These are phyloP conservation scores for Stereum hirsutum DNA, from an alignment of 1,284 basidiomycete genomes.

Conservation along the genomic window DNA sequence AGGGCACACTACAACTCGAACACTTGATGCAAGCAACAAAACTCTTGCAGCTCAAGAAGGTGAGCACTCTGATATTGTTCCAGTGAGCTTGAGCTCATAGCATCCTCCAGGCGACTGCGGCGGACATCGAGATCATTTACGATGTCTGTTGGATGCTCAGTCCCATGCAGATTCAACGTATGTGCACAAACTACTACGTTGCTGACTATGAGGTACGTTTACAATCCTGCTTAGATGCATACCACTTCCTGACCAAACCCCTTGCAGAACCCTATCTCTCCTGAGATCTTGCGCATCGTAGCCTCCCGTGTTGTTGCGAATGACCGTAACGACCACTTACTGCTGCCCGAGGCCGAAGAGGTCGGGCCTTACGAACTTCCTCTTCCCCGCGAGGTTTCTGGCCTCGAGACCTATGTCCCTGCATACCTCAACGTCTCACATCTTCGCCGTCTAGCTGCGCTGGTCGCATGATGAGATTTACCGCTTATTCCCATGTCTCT, in stretches of 20 bases:
- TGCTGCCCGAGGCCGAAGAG: slow-evolving; percentile 93
- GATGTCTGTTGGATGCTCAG: slow-evolving; percentile 99
- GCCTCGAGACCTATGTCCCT: slow-evolving; percentile 82
- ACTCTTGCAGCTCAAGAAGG: slow-evolving; percentile 97
- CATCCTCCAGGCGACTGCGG: slow-evolving; percentile 64
- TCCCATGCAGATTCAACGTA: slow-evolving; percentile 98
- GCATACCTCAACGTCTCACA: slow-evolving; percentile 82
- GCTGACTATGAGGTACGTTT: slow-evolving; percentile 86
- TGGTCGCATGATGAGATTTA: slow-evolving; percentile 71
- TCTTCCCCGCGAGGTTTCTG: slow-evolving; percentile 79
- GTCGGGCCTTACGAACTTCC: slow-evolving; percentile 89
- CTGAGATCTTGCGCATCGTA: slow-evolving; percentile 94
- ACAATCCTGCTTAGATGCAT: slow-evolving; percentile 8
- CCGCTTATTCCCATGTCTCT: too few relatives aligned
- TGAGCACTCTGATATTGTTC: slow-evolving; percentile 16
- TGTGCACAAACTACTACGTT: slow-evolving; percentile 97
- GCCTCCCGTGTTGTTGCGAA: slow-evolving; percentile 90
- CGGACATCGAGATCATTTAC: slow-evolving; percentile 98
- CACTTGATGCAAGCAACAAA: slow-evolving; percentile 99
- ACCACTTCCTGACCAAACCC: slow-evolving; percentile 4
- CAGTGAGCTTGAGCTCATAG: slow-evolving; percentile 6
- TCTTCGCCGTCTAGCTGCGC: slow-evolving; percentile 70
- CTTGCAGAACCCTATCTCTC: slow-evolving; percentile 84
- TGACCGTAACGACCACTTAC: slow-evolving; percentile 91
- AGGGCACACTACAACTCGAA: slow-evolving; percentile 95